Base-by-base conservation (phyloP, 805 yeast genomes). In the Candida glaebosa region DNA sequence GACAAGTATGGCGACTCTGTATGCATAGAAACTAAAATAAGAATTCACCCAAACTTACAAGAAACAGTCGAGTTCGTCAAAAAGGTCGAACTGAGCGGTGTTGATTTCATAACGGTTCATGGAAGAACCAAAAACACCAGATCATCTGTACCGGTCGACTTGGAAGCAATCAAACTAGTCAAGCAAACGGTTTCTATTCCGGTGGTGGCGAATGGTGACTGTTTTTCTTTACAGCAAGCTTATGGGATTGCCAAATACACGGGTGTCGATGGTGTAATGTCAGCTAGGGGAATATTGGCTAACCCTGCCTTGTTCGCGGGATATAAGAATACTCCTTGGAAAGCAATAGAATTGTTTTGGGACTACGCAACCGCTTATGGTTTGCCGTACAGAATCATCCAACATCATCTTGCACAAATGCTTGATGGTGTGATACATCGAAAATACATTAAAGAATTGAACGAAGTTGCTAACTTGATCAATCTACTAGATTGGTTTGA, bases 121-220 rank as follows among this genome's bases (percentile, higher is more conserved):
- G 99, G 98, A 2, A 74, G 99, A 45, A 82, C 95, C 0, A 82
- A 82, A 54, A 79, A 75, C 28, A 93, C 96, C 3, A 70, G 99
- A 47, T 85, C 95, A 2, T 82, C 95, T 0, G 76, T 76, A 24
- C 93, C 96, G 1, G 95, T 84, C 2, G 78, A 90, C 59, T 74
- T 83, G 33, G 93, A 85, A 18, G 96, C 95, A 12, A 90, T 93
- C 31, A 79, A 75, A 52, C 60, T 64, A 7, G 73, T 93, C 12
- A 78, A 80, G 44, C 74, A 75, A 16, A 62, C 69, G n/a, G 72
- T 72, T 0, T 56, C 50, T 3, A 79, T 84, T 0, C 98, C 97
- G 0, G 89, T 93, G 1, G 84, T 93, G n/a, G 96, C 98, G 2
- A 93, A 93, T 56, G 99, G 99, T n/a, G 98, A 93, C 61, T 90